Evolutionary conservation across 805 yeast species (phyloP).

Genomic region (Gaillardinia entomophila): DNA sequence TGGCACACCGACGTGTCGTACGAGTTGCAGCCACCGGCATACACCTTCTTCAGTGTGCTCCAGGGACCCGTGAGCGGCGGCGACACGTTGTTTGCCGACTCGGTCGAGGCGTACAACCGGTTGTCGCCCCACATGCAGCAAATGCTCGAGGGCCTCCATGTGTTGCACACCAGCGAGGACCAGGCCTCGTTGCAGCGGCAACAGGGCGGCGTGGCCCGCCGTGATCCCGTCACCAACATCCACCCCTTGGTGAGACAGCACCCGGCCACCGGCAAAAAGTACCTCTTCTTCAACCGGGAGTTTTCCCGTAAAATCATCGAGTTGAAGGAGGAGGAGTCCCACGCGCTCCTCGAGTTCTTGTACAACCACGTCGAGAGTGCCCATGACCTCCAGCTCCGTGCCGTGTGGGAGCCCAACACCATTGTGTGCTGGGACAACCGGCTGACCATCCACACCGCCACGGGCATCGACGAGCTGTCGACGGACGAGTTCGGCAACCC

Average conservation of each 20-base stretch:
- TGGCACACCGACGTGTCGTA: slow-evolving; percentile 16
- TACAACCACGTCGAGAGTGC: slow-evolving; percentile 10
- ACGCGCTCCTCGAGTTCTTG: slow-evolving; percentile 12
- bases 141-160: slow-evolving; percentile 9
- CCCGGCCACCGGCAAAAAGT: slow-evolving; percentile 13
- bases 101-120: slow-evolving; percentile 14
- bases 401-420: slow-evolving; percentile 12
- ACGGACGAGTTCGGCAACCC: slow-evolving; percentile 6
- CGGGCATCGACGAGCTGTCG: slow-evolving; percentile 30
- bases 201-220: slow-evolving; percentile 12
- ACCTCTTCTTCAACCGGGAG: slow-evolving; percentile 12
- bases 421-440: slow-evolving; percentile 16
- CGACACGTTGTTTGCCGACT: slow-evolving; percentile 15
- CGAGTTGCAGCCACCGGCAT: slow-evolving; percentile 14
- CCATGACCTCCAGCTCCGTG: slow-evolving; percentile 14
- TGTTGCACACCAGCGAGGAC: slow-evolving; percentile 11
- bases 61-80: slow-evolving; percentile 16
- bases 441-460: slow-evolving; percentile 12
- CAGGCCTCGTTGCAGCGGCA: slow-evolving; percentile 10
- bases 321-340: slow-evolving; percentile 14
- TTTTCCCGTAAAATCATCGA: slow-evolving; percentile 12
- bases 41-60: slow-evolving; percentile 11
- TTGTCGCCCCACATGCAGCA: slow-evolving; percentile 13
- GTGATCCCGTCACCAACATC: slow-evolving; percentile 10
- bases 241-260: slow-evolving; percentile 14